Evolutionary conservation across 768 basidiomycete genomes (phyloP).

Genomic region (Hericium rajendrae): DNA sequence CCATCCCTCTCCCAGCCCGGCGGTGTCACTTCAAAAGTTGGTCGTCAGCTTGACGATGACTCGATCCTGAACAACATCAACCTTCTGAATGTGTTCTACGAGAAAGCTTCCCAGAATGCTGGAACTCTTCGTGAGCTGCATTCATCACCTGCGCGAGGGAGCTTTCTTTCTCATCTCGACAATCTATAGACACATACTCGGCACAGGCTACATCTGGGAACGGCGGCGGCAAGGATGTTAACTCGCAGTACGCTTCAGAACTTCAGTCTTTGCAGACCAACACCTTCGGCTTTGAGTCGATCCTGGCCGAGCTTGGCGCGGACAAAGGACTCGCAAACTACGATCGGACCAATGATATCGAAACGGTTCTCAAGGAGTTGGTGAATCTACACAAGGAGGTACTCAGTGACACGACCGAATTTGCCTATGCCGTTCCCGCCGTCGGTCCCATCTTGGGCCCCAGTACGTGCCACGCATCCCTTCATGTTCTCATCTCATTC

Average conservation of each 20-base stretch:
- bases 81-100: constrained; percentile 18
- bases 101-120: constrained; percentile 15
- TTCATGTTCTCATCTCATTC: background rate
- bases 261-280: constrained; percentile 27
- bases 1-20: background rate
- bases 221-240: constrained; percentile 13
- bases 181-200: constrained; percentile 14
- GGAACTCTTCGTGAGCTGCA: constrained; percentile 18
- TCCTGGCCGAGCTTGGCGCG: constrained; percentile 20
- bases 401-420: constrained; percentile 22
- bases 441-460: constrained; percentile 46
- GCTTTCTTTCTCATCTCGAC: background rate
- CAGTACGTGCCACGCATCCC: constrained; percentile 24
- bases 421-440: constrained; percentile 32
- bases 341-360: constrained; percentile 31
- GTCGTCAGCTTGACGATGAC: constrained; percentile 1
- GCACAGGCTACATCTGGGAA: constrained; percentile 18
- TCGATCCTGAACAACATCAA: constrained; percentile 10
- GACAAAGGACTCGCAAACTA: constrained; percentile 46
- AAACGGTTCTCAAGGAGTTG: constrained; percentile 39
- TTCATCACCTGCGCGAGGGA: background rate
- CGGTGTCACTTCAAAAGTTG: background rate
- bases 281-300: constrained; percentile 21
- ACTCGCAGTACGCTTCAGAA: constrained; percentile 27
- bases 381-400: constrained; percentile 40